Evolutionary conservation across 495 filamentous ascomycete genomes (phyloP), one percentile per base, ranked within the genome.

Genomic region (Hypoxylon subgilvum): DNA sequence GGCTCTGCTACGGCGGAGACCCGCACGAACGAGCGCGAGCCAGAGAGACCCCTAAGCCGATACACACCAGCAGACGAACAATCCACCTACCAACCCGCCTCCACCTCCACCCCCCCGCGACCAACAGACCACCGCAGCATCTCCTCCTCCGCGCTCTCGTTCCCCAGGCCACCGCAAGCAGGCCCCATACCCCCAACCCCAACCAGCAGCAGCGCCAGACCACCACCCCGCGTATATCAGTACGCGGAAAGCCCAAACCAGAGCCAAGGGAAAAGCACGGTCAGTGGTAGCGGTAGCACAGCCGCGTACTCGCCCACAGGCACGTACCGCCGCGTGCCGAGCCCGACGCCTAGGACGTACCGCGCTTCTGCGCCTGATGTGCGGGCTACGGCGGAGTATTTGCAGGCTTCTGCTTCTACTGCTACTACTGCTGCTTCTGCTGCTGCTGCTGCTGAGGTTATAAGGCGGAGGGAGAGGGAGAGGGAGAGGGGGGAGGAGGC

Each of bases 321-420:
- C 17, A 40, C 49, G 16, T 27, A 27, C 23, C 23, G 2, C 4
- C 2, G 31, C 21, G 13, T 23, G 34, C 9, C 28, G 3, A 43
- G 19, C 39, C 14, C 32, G 32, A 14, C 32, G 25, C 31, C 31
- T 18, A 28, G 18, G 41, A 51, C 27, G 32, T 41, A 56, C 34
- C 31, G 59, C 12, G 52, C 59, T 34, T 63, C 59, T 1, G 42
- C 52, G 21, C 59, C 47, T 16, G 52, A 63, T 14, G 40, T 50
- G 0, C 32, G 30, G 5, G 32, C 21, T 9, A 16, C 41, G 9
- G 46, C 34, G 27, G 40, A 25, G 9, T 56, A 56, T 22, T 13
- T 22, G 3, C 49, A 48, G 2, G 27, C 21, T n/a, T 9, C 45
- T 4, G 3, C 32, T n/a, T 2, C 32, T 8, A 17, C 21, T 9